Percentiles rank a stretch among this genome's conserved stretches.
phyloP scores from a whole-genome alignment of 805 yeast genomes.

The Saccharomycopsis selenospora region DNA sequence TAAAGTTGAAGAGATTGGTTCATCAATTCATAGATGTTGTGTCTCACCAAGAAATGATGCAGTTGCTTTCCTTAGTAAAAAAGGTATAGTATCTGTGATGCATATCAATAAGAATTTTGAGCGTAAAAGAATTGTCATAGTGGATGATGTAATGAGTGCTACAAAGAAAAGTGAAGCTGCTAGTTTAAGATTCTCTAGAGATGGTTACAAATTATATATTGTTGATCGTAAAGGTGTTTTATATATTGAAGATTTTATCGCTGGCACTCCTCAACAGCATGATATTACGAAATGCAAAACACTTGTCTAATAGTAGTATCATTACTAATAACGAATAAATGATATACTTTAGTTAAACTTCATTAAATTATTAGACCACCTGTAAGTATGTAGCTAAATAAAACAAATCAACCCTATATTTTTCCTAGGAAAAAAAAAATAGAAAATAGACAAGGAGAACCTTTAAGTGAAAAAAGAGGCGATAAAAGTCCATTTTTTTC shows the following conservation, averaged over 20 bases:
- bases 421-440: too few relatives aligned
- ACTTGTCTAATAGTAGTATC: too few relatives aligned
- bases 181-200: conserved; percentile 60
- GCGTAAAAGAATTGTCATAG: conserved; percentile 48
- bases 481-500: conserved; percentile 27
- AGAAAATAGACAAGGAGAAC: too few relatives aligned
- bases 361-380: too few relatives aligned
- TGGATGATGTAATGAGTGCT: conserved; percentile 73
- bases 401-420: too few relatives aligned
- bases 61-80: conserved; percentile 68
- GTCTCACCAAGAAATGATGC: conserved; percentile 84
- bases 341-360: too few relatives aligned
- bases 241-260: conserved; percentile 78
- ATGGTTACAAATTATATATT: conserved; percentile 69
- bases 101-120: conserved; percentile 40
- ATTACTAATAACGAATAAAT: too few relatives aligned
- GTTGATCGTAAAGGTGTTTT: conserved; percentile 76
- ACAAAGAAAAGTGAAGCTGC: conserved; percentile 70
- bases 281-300: conserved; percentile 40
- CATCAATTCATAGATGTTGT: conserved; percentile 61
- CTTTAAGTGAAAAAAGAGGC: background rate
- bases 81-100: conserved; percentile 61
- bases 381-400: too few relatives aligned
- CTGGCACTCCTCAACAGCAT: conserved; percentile 65
- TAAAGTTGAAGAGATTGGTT: conserved; percentile 72